A percentile compares a stretch with the other conserved stretches of the same genome.
These are phyloP conservation scores for Leishmania lainsoni DNA, from an alignment of 208 protist species.

Conservation along the genomic window DNA sequence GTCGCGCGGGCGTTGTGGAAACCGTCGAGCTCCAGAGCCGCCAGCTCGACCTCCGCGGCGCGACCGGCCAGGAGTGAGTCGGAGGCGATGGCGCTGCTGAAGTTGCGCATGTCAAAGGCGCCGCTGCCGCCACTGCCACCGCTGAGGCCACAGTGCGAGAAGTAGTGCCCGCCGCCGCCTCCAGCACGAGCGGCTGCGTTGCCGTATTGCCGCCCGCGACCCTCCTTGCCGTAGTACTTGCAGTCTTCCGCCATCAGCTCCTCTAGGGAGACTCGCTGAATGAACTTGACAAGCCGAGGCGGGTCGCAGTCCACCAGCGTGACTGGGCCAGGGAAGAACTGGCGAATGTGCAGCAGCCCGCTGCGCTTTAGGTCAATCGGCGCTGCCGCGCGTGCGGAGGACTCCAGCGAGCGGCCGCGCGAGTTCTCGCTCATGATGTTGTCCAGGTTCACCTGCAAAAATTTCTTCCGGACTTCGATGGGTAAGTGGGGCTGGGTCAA, in stretches of 20 bases:
- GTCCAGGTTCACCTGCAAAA: constrained; percentile 77
- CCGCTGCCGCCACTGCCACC: constrained; percentile 23
- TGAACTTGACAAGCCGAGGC: constrained; percentile 79
- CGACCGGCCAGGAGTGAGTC: constrained; percentile 31
- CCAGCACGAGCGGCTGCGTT: neutral
- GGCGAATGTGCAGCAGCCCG: constrained; percentile 88
- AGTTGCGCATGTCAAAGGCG: constrained; percentile 62
- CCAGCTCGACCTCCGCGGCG: constrained; percentile 28
- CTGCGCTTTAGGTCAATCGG: constrained; percentile 90
- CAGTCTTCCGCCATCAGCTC: constrained; percentile 71
- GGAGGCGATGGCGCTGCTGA: constrained; percentile 22
- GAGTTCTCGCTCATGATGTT: constrained; percentile 58
- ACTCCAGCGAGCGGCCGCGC: constrained; percentile 50
- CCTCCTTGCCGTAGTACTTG: constrained; percentile 30
- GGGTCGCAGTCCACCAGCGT: constrained; percentile 89
- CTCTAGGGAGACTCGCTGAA: constrained; percentile 83
- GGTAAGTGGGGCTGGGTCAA: constrained; percentile 86
- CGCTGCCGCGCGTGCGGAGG: constrained; percentile 52
- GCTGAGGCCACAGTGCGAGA: constrained; percentile 18
- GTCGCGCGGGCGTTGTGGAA: constrained; percentile 28
- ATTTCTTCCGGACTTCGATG: constrained; percentile 85
- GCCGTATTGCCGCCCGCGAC: constrained; percentile 6
- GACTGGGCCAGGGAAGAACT: constrained; percentile 85
- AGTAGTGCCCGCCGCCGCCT: constrained; percentile 20
- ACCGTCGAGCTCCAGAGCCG: constrained; percentile 29